Conservation (phyloP, 1,139 yeast species). For the Debaryomyces psychrophilus region DNA sequence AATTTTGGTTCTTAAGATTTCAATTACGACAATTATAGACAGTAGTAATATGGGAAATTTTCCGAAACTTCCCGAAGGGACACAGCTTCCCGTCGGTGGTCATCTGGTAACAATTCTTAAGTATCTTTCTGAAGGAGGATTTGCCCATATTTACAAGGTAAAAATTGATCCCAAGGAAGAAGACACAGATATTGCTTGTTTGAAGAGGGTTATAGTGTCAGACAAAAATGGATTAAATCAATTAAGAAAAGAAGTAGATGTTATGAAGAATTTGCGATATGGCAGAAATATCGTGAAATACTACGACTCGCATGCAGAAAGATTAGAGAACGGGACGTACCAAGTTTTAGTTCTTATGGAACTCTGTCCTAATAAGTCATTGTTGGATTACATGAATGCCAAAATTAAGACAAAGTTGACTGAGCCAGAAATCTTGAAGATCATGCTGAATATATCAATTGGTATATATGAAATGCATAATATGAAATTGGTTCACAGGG, state of each 20-base stretch:
- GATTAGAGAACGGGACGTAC: conserved; percentile 57
- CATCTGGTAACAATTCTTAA: conserved; percentile 41
- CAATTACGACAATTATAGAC: conserved; percentile 1
- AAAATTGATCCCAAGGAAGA: conserved; percentile 45
- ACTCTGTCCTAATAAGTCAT: conserved; percentile 69
- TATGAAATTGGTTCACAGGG: conserved; percentile 66
- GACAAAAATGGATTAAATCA: conserved; percentile 67
- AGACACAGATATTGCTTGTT: conserved; percentile 55
- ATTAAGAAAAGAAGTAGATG: conserved; percentile 75
- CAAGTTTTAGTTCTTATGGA: conserved; percentile 82
- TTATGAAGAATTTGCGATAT: conserved; percentile 68
- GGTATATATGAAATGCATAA: conserved; percentile 78
- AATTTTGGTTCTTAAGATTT: background rate
- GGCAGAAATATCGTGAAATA: conserved; percentile 65
- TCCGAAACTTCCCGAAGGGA: conserved; percentile 44
- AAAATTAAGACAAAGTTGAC: conserved; percentile 64
- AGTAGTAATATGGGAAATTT: conserved; percentile 27
- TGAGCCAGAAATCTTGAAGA: conserved; percentile 64
- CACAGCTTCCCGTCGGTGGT: conserved; percentile 46
- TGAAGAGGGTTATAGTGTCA: conserved; percentile 74
- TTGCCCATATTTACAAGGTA: conserved; percentile 62
- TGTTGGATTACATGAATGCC: conserved; percentile 75
- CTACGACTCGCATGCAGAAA: conserved; percentile 77
- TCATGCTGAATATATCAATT: conserved; percentile 65
- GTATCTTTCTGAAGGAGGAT: conserved; percentile 53